Evolutionary conservation across 345 rosid species (phyloP), one percentile per base, ranked within the genome.

Genomic region (Toxicodendron radicans): DNA sequence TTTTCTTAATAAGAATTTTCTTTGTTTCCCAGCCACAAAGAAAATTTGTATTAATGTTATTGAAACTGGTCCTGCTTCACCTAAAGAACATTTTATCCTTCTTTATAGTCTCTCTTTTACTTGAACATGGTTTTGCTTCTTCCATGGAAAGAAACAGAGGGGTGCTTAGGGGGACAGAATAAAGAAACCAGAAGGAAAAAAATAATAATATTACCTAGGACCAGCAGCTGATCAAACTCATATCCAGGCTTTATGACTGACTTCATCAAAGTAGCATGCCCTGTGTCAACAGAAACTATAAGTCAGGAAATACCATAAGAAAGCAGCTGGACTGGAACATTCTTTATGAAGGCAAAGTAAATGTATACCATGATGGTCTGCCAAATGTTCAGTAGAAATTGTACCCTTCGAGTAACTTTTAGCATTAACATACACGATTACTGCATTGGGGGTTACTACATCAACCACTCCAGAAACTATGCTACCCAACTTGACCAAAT

Each of bases 361-460:
- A 66, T 20, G 74, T 61, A 64, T 88, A 95, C 99, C 99, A 81
- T 86, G 92, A 81, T 88, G 96, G 82, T 95, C 99, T 63, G 98
- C 91, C 85, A 95, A 80, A 83, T 95, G 99, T 79, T 92, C 97
- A 65, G 82, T 73, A 62, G 87, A 72, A 75, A 95, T 84, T 77
- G 84, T 87, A 73, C 99, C 99, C 89, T 81, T 93, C 71, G 84
- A 75, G 80, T 82, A 70, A 72, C 83, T 85, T 77, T 83, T 91
- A 51, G 85, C 85, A 53, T 85, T 86, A 73, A 91, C 86, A 80
- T 75, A 80, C 52, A 95, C 86, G 74, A 84, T 59, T 45, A 93
- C 84, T 45, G 82, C 87, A 82, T 76, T 81, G 46, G 92, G 83
- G 66, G 90, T 86, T 30, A 95, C 76, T 66, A 76, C 79, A 71